A percentile compares a stretch with the other conserved stretches of the same genome.
phyloP scores from a whole-genome alignment of 2,329 filamentous ascomycete genomes.

The Penicillium sp. region DNA sequence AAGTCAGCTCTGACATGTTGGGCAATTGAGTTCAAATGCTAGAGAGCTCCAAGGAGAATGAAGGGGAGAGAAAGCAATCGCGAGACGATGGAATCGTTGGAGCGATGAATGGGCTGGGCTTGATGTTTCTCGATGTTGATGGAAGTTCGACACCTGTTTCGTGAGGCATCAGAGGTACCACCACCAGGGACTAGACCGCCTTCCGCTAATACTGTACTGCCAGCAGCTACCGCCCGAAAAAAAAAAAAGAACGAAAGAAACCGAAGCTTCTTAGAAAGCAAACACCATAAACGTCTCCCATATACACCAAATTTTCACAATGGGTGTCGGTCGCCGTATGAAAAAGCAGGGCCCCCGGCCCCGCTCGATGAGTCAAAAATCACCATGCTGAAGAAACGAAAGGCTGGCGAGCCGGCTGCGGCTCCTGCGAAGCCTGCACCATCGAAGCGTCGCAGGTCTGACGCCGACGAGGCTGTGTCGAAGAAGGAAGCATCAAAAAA shows the following conservation, averaged over 20 bases:
- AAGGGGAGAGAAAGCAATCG: neutral
- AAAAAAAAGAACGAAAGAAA: slow-evolving; percentile 32
- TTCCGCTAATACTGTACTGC: slow-evolving; percentile 22
- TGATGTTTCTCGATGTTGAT: slow-evolving; percentile 8
- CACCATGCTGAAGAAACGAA: slow-evolving; percentile 69
- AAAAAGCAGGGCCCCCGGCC: slow-evolving; percentile 85
- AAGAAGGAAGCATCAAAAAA: slow-evolving; percentile 42
- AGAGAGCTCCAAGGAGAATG: neutral
- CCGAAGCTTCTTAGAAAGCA: slow-evolving; percentile 16
- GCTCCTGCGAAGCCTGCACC: slow-evolving; percentile 44
- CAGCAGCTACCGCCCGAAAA: slow-evolving; percentile 25
- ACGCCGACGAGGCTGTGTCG: slow-evolving; percentile 42
- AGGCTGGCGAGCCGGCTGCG: slow-evolving; percentile 64
- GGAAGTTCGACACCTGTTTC: slow-evolving; percentile 4
- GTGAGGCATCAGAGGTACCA: slow-evolving; percentile 8
- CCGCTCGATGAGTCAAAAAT: slow-evolving; percentile 69
- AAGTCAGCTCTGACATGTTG: slow-evolving; percentile 74
- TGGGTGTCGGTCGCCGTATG: slow-evolving; percentile 90
- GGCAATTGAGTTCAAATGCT: neutral
- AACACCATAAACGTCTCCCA: slow-evolving; percentile 17
- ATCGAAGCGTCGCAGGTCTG: slow-evolving; percentile 58
- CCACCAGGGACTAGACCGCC: slow-evolving; percentile 20
- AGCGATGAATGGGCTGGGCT: neutral
- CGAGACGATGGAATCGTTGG: neutral
- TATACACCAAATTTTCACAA: slow-evolving; percentile 46